Evolutionary conservation across 371 early-diverging fungal species (phyloP).

Genomic region (Catenaria anguillulae): DNA sequence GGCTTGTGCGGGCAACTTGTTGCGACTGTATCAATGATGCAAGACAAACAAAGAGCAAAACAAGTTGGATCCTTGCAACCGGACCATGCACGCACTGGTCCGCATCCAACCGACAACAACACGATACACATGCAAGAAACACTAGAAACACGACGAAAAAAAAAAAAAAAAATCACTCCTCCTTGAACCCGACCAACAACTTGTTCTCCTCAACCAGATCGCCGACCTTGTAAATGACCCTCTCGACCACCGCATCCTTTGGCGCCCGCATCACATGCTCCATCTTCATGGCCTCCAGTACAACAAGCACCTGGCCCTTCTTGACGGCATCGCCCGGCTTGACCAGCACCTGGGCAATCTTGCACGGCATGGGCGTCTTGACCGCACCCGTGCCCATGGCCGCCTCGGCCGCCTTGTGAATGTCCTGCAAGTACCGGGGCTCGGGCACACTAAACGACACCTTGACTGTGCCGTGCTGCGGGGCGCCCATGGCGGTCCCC

Average conservation of each 20-base stretch:
- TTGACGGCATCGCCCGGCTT: conserved; percentile 66
- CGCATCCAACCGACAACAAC: no score
- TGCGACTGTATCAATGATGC: no score
- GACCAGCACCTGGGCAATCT: conserved; percentile 73
- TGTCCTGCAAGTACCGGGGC: conserved; percentile 33
- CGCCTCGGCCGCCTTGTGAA: conserved; percentile 15
- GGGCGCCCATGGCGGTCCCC: conserved; percentile 12
- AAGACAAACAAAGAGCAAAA: no score
- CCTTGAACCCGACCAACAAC: conserved; percentile 49
- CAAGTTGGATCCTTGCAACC: no score
- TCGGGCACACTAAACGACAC: conserved; percentile 42
- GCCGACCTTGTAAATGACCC: conserved; percentile 63
- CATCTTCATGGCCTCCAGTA: conserved; percentile 98
- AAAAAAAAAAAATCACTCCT: no score
- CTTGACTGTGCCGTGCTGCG: conserved; percentile 26
- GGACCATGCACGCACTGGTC: no score
- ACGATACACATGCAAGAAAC: no score
- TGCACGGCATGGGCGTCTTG: conserved; percentile 91
- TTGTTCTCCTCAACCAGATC: conserved; percentile 81
- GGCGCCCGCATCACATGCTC: conserved; percentile 88
- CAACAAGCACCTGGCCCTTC: conserved; percentile 62
- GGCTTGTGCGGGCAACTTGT: no score
- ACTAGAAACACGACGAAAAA: no score
- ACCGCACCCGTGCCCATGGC: conserved; percentile 36
- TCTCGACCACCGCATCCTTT: conserved; percentile 49